Conservation (phyloP, 2,329 filamentous ascomycete species). For the Trichoderma asperellum region DNA sequence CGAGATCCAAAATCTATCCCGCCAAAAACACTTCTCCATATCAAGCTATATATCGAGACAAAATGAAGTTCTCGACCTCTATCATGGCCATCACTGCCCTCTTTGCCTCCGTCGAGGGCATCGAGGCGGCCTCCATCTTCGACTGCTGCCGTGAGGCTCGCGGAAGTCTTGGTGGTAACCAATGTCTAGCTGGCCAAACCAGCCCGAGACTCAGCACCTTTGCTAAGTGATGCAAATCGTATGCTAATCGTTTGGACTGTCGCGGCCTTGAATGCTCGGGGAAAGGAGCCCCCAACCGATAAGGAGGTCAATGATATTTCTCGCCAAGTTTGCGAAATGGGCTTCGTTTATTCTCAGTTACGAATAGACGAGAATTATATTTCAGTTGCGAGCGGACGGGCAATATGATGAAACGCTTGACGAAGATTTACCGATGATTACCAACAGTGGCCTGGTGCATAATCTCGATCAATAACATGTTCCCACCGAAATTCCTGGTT, state of each 20-base stretch:
- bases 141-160: background rate
- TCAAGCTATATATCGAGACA: background rate
- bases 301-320: background rate
- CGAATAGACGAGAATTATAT: too few species aligned
- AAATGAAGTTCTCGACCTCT: background rate
- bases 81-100: background rate
- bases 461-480: too few species aligned
- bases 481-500: too few species aligned
- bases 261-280: background rate
- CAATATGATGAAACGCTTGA: too few species aligned
- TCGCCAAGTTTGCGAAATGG: background rate
- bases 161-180: background rate
- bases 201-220: background rate
- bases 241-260: background rate
- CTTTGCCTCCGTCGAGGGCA: background rate
- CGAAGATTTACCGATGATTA: too few species aligned
- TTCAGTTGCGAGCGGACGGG: too few species aligned
- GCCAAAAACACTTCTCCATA: background rate
- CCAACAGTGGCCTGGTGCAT: too few species aligned
- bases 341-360: background rate
- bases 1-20: background rate
- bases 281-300: background rate
- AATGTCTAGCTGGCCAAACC: background rate
- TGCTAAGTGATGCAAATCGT: background rate
- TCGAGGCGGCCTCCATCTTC: background rate